phyloP scores from a whole-genome alignment of 306 rosid species.

The Vigna radiata region DNA sequence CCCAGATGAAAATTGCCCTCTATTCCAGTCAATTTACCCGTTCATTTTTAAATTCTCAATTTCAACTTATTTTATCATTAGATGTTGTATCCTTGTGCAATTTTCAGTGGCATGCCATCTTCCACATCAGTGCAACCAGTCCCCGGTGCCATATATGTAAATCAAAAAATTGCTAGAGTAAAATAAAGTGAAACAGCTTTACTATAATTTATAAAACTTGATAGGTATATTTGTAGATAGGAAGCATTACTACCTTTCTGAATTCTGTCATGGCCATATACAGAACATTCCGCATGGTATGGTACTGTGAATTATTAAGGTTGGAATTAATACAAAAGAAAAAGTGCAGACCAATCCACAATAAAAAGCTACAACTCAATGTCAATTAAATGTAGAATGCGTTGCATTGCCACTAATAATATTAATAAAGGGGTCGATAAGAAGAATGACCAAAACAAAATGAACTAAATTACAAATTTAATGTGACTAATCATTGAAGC shows the following conservation, averaged over 20 bases:
- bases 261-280: conserved; percentile 87
- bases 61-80: conserved; percentile 16
- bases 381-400: conserved; percentile 25
- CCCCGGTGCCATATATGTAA: neutral
- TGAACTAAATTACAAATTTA: conserved; percentile 18
- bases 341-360: conserved; percentile 26
- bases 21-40: neutral
- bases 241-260: conserved; percentile 58
- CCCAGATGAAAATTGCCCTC: conserved; percentile 17
- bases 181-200: conserved; percentile 5
- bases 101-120: conserved; percentile 11
- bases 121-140: conserved; percentile 25
- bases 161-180: neutral
- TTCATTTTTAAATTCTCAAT: neutral
- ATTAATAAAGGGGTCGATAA: conserved; percentile 28
- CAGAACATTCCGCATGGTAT: conserved; percentile 78
- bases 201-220: neutral
- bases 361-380: conserved; percentile 2
- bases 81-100: neutral
- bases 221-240: conserved; percentile 19
- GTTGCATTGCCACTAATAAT: conserved; percentile 1
- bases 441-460: neutral
- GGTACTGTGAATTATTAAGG: conserved; percentile 69
- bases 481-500: conserved; percentile 25
- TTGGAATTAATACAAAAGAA: conserved; percentile 34